Conservation (phyloP, 164 flowering plant genomes). For the Chimonanthus praecox region DNA sequence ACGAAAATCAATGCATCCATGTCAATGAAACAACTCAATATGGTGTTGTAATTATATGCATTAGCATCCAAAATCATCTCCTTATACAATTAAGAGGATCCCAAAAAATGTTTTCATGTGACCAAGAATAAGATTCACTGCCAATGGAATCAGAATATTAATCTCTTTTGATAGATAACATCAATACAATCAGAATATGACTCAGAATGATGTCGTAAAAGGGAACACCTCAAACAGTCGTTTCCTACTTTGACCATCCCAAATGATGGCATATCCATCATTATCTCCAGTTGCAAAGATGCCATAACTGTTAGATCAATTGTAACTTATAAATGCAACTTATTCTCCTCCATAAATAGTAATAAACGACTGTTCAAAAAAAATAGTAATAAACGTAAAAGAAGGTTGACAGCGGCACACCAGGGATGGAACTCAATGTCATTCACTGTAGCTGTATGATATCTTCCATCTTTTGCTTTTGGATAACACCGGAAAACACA, state of each 20-base stretch:
- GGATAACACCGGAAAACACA: slow-evolving; percentile 75
- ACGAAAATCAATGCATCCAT: no score
- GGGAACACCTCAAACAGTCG: slow-evolving; percentile 65
- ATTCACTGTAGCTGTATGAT: slow-evolving; percentile 61
- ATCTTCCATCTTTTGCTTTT: slow-evolving; percentile 48
- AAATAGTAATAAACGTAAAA: slow-evolving; percentile 1
- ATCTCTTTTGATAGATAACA: no score
- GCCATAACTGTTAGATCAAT: slow-evolving; percentile 27
- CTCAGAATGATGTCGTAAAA: background rate
- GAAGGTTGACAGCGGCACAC: slow-evolving; percentile 35
- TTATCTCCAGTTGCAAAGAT: slow-evolving; percentile 74
- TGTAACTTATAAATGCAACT: slow-evolving; percentile 3
- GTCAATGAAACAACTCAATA: no score
- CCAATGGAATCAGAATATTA: no score
- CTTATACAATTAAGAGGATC: no score
- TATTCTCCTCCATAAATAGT: background rate
- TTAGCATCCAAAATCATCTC: no score
- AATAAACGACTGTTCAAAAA: no score
- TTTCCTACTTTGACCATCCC: slow-evolving; percentile 68
- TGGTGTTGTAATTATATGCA: no score
- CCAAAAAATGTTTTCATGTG: no score
- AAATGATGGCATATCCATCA: slow-evolving; percentile 62
- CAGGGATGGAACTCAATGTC: slow-evolving; percentile 71
- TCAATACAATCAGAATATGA: background rate
- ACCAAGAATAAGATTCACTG: no score